These are phyloP conservation scores for Physcia stellaris DNA, from an alignment of 495 filamentous ascomycete species.

Conservation along the genomic window DNA sequence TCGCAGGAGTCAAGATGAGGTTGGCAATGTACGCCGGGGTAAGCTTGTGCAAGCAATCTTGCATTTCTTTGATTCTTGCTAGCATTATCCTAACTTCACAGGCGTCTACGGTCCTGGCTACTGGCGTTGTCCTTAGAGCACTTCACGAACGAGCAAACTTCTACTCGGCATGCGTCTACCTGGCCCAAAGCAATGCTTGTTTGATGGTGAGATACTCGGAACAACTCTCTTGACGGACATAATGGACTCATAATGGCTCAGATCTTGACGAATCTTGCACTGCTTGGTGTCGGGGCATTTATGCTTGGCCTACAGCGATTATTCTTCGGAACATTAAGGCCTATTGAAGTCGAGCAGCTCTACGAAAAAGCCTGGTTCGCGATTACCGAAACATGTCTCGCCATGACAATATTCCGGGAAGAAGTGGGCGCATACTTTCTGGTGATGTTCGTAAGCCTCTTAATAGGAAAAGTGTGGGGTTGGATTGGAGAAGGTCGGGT, in stretches of 20 bases:
- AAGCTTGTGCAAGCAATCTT: too few species aligned
- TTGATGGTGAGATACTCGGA: conserved; percentile 58
- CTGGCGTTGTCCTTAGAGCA: conserved; percentile 70
- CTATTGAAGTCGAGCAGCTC: conserved; percentile 89
- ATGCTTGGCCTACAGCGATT: conserved; percentile 80
- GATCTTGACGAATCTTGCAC: conserved; percentile 80
- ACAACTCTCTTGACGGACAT: conserved; percentile 9
- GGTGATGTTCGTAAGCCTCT: conserved; percentile 86
- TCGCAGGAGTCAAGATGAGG: conserved; percentile 40
- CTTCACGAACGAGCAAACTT: conserved; percentile 93
- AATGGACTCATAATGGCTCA: background rate
- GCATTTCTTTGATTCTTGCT: background rate
- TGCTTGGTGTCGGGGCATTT: conserved; percentile 59
- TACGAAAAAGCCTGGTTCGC: conserved; percentile 98
- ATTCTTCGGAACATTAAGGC: conserved; percentile 81
- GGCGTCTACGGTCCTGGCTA: conserved; percentile 67
- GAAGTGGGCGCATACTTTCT: conserved; percentile 88
- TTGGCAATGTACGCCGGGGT: conserved; percentile 40
- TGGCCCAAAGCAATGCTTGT: conserved; percentile 88
- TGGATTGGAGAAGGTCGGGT: conserved; percentile 96
- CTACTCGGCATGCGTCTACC: conserved; percentile 91
- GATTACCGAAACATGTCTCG: conserved; percentile 88
- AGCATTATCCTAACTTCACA: conserved; percentile 15
- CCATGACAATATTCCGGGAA: conserved; percentile 98
- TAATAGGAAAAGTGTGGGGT: conserved; percentile 91